Conservation (phyloP, 192 early-diverging fungal genomes). For the Podila verticillata region DNA sequence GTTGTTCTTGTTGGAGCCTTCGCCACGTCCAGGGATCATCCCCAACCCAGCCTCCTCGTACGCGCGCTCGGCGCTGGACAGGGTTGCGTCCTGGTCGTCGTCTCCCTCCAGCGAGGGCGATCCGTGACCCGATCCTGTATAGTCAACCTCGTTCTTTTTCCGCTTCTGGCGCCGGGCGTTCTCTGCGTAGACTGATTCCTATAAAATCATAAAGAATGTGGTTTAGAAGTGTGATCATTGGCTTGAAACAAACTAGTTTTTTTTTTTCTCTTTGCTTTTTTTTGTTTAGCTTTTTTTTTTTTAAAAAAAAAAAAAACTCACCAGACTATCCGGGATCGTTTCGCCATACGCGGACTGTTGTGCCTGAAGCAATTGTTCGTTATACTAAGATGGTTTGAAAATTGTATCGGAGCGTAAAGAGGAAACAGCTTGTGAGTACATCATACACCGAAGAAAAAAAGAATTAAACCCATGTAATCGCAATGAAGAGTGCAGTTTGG, state of each 20-base stretch:
- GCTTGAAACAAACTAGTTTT: too few relatives aligned
- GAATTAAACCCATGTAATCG: neutral
- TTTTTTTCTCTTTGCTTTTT: neutral
- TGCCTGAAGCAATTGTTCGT: conserved; percentile 66
- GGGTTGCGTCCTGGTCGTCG: neutral
- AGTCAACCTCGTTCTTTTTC: conserved; percentile 25
- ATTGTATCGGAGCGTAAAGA: conserved; percentile 11
- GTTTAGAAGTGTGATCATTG: too few relatives aligned
- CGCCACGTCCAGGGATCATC: conserved; percentile 15
- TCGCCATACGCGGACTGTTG: conserved; percentile 77
- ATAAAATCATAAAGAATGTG: neutral
- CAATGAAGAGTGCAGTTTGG: neutral
- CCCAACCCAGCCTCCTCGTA: conserved; percentile 13
- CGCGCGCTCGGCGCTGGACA: neutral
- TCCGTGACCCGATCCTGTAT: conserved; percentile 3
- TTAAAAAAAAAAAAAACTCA: too few relatives aligned
- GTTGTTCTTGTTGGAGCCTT: conserved; percentile 9
- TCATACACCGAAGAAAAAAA: neutral
- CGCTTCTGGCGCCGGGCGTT: conserved; percentile 35
- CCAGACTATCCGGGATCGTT: conserved; percentile 38
- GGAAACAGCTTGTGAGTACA: neutral
- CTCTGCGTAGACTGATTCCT: conserved; percentile 46
- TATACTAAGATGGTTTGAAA: conserved; percentile 48
- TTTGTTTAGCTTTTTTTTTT: neutral
- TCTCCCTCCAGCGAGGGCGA: neutral